A percentile compares a stretch with the other conserved stretches of the same genome.
Evolutionary conservation across 2,329 filamentous ascomycete genomes (phyloP).

Genomic region (Epicoccum sorghinum): DNA sequence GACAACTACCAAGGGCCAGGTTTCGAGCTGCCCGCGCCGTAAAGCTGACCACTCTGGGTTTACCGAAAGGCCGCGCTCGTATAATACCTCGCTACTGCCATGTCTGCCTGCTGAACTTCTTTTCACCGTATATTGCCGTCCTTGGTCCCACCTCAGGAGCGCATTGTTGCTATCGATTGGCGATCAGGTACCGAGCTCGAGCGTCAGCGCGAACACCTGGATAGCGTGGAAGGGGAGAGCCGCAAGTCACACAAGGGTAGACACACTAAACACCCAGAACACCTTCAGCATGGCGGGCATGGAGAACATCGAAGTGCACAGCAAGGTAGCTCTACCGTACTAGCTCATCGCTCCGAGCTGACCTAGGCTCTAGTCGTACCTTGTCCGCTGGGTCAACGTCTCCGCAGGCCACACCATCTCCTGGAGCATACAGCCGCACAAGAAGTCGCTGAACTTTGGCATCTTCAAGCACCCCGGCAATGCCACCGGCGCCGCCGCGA

Average conservation of each 20-base stretch:
- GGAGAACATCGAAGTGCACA: conserved; percentile 96
- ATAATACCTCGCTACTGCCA: conserved; percentile 14
- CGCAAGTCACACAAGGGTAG: background rate
- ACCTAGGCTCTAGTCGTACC: conserved; percentile 74
- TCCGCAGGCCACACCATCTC: conserved; percentile 90
- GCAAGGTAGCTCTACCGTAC: conserved; percentile 70
- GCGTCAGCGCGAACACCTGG: conserved; percentile 10
- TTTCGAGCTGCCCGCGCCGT: conserved; percentile 12
- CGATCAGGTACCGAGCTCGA: conserved; percentile 17
- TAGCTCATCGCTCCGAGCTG: background rate
- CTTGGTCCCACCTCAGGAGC: conserved; percentile 5
- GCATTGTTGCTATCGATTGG: conserved; percentile 8
- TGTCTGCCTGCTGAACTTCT: conserved; percentile 24
- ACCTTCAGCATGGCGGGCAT: conserved; percentile 76
- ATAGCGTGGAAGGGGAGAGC: conserved; percentile 1
- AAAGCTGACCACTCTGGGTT: conserved; percentile 11
- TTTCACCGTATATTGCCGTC: conserved; percentile 9
- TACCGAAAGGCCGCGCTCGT: conserved; percentile 3
- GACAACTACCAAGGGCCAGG: background rate
- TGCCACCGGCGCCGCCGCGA: conserved; percentile 56
- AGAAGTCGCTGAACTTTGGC: conserved; percentile 98
- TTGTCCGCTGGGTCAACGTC: conserved; percentile 96
- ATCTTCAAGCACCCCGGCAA: conserved; percentile 95
- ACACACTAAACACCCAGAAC: background rate
- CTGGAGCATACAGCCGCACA: conserved; percentile 97